Evolutionary conservation across 768 basidiomycete species (phyloP).

Genomic region (Russula vinacea): DNA sequence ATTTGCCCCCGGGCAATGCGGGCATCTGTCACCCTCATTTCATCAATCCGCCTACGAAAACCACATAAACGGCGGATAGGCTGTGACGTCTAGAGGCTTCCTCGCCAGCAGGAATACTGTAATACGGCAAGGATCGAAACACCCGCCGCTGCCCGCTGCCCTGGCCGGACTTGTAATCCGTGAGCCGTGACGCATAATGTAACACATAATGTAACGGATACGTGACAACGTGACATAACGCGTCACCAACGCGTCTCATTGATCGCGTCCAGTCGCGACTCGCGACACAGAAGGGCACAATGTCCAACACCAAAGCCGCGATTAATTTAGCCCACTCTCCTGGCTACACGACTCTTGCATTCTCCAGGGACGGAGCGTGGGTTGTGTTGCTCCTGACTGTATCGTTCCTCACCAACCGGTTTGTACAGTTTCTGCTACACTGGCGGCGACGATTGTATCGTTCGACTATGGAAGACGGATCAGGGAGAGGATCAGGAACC

Average conservation of each 20-base stretch:
- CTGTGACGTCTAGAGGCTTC: not conserved
- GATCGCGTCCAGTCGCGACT: not conserved
- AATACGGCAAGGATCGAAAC: not conserved
- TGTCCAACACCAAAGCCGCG: conserved; percentile 21
- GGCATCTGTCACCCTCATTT: not conserved
- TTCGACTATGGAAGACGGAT: conserved; percentile 29
- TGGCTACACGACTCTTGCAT: conserved; percentile 25
- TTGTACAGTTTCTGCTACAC: conserved; percentile 28
- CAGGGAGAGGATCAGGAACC: conserved; percentile 29
- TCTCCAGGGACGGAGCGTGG: conserved; percentile 29
- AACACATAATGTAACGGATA: not conserved
- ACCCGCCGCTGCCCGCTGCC: not conserved
- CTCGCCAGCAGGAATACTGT: not conserved
- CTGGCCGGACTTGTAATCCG: not conserved
- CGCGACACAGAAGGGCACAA: conserved; percentile 4
- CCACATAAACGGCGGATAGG: not conserved
- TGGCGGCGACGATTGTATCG: conserved; percentile 30
- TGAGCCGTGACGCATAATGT: not conserved
- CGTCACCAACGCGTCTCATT: conserved; percentile 15
- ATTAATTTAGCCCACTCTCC: conserved; percentile 28
- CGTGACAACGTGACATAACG: conserved; percentile 8
- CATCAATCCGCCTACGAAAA: not conserved
- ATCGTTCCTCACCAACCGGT: not conserved
- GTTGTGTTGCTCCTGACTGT: not conserved
- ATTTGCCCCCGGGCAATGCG: not conserved